These are phyloP conservation scores for Pseudogymnoascus sp. DNA, from an alignment of 2,329 filamentous ascomycete species.

Conservation along the genomic window DNA sequence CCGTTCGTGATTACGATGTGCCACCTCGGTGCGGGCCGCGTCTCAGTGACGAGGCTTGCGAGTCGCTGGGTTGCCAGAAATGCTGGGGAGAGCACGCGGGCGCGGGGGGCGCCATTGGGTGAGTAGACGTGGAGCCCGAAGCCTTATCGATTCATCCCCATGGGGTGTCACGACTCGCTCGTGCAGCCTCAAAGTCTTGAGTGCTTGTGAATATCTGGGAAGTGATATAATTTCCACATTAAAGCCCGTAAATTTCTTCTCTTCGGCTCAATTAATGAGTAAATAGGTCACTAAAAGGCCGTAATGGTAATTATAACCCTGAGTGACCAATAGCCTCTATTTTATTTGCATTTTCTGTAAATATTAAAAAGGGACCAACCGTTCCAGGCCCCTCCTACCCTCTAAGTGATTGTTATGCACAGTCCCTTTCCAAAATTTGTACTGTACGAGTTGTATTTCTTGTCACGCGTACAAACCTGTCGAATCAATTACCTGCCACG, in stretches of 20 bases:
- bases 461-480: constrained; percentile 2
- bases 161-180: constrained; percentile 3
- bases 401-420: background rate
- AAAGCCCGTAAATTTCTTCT: background rate
- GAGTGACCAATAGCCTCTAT: background rate
- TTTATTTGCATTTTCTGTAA: background rate
- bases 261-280: background rate
- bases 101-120: background rate
- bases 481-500: background rate
- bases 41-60: background rate
- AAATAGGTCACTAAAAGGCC: background rate
- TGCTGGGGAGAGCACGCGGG: constrained; percentile 3
- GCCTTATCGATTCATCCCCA: constrained; percentile 1
- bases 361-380: background rate
- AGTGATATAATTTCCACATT: background rate
- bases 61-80: background rate
- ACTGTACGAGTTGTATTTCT: background rate
- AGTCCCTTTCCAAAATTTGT: background rate
- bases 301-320: background rate
- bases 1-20: background rate
- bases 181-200: background rate
- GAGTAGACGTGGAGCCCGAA: background rate
- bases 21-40: constrained; percentile 3
- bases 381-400: background rate
- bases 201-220: background rate